These are phyloP conservation scores for Penicillium coprophilum DNA, from an alignment of 495 filamentous ascomycete genomes.

Conservation along the genomic window DNA sequence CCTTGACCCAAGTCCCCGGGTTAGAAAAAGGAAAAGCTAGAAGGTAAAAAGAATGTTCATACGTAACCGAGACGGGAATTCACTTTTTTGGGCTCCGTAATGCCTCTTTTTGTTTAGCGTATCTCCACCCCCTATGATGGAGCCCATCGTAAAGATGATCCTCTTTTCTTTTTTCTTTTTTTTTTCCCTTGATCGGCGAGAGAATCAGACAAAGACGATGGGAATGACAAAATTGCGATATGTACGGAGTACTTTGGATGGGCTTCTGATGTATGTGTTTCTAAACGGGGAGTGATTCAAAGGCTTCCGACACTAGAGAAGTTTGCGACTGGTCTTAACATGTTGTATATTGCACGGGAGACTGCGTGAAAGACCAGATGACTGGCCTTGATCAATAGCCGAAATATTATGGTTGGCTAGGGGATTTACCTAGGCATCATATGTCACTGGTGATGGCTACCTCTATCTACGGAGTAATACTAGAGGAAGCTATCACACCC, in stretches of 20 bases:
- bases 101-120: constrained; percentile 7
- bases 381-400: constrained; percentile 25
- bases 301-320: constrained; percentile 18
- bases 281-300: constrained; percentile 6
- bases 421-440: constrained; percentile 30
- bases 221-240: constrained; percentile 4
- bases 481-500: constrained; percentile 13
- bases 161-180: not conserved
- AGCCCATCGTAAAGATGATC: constrained; percentile 12
- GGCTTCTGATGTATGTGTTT: constrained; percentile 19
- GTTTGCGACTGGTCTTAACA: constrained; percentile 13
- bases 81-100: constrained; percentile 24
- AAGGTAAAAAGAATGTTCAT: constrained; percentile 42
- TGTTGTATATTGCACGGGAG: constrained; percentile 17
- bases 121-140: constrained; percentile 20
- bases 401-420: constrained; percentile 15
- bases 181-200: not conserved
- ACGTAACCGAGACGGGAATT: constrained; percentile 40
- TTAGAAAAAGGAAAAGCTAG: constrained; percentile 37
- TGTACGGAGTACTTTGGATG: not conserved
- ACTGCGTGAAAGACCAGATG: constrained; percentile 20
- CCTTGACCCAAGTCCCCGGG: constrained; percentile 22
- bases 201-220: constrained; percentile 6
- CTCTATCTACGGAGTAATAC: constrained; percentile 3
- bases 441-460: constrained; percentile 23